These are phyloP conservation scores for Mortierella hygrophila DNA, from an alignment of 192 early-diverging fungal genomes.

Conservation along the genomic window DNA sequence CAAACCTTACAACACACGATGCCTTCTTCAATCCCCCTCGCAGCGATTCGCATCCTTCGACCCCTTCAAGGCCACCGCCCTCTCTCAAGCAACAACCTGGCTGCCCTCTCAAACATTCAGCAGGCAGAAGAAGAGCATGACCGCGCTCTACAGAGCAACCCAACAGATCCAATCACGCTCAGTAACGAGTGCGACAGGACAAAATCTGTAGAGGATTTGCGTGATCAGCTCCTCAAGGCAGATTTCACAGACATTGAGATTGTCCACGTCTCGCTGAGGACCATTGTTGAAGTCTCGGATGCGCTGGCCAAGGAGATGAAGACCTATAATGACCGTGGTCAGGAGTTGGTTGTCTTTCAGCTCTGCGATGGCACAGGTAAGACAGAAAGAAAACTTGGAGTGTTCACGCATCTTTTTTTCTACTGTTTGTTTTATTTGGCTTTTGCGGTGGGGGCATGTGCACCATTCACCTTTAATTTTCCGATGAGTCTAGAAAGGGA, in stretches of 20 bases:
- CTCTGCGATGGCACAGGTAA: slow-evolving; percentile 49
- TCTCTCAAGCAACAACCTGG: not conserved
- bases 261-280: slow-evolving; percentile 18
- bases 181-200: slow-evolving; percentile 35
- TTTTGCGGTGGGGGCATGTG: not conserved
- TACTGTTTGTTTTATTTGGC: not conserved
- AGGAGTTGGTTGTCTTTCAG: slow-evolving; percentile 43
- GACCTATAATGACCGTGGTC: not conserved
- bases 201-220: slow-evolving; percentile 8
- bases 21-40: slow-evolving; percentile 2
- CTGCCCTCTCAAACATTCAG: not conserved
- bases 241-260: slow-evolving; percentile 29
- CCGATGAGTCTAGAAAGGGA: not conserved
- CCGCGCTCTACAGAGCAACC: not conserved
- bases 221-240: slow-evolving; percentile 6
- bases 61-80: slow-evolving; percentile 9
- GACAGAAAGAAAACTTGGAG: not conserved
- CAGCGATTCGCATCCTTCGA: slow-evolving; percentile 31
- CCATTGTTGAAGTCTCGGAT: slow-evolving; percentile 11
- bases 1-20: not conserved
- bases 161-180: slow-evolving; percentile 28
- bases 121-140: too few species aligned
- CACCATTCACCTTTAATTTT: not conserved
- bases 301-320: slow-evolving; percentile 25
- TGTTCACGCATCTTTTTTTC: not conserved